Base-by-base conservation (phyloP, 768 basidiomycete species). In the Leccinum longicurvipes region DNA sequence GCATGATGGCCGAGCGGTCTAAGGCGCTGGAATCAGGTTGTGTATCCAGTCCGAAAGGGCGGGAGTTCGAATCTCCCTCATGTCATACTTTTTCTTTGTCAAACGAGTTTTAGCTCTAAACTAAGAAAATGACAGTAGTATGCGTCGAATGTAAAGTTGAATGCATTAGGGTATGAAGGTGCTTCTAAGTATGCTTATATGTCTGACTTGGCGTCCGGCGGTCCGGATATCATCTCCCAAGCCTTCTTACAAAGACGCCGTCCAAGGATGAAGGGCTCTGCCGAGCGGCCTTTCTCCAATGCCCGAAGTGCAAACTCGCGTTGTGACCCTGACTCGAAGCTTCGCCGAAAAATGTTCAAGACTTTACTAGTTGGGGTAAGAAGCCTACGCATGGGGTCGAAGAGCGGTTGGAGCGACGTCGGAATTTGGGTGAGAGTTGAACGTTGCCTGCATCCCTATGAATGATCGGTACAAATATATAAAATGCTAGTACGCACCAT, bases 241-340 rank as follows among this genome's bases (percentile, higher is more conserved):
- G 74, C 72, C 60, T 71, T 69, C 55, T 67, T 65, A 58, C 69
- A 69, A 6, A 73, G 73, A n/a, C 70, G 75, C n/a, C 68, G 66
- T 12, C 72, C 76, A 8, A 80, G 71, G 47, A 67, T 60, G 45
- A 70, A 82, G 1, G 89, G 89, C 51, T 89, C 85, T 12, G 76
- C 75, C 1, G 82, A 80, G 71, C 74, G 76, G 17, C 85, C 81
- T 65, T 86, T 89, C 64, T 86, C 82, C 80, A 82, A 83, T 15
- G 85, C 69, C 4, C 82, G 81, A 28, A 62, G 62, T 3, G 79
- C 83, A 64, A 91, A 82, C 60, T 82, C 72, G 48, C 65, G 74
- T 57, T 86, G 82, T 55, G 81, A 79, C 11, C 88, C 87, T 1
- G 80, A 81, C 15, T 73, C 65, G 15, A 87, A 57, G 55, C 79